A percentile compares a stretch with the other conserved stretches of the same genome.
These are phyloP conservation scores for Phialemonium atrogriseum DNA, from an alignment of 2,329 filamentous ascomycete genomes.

Conservation along the genomic window DNA sequence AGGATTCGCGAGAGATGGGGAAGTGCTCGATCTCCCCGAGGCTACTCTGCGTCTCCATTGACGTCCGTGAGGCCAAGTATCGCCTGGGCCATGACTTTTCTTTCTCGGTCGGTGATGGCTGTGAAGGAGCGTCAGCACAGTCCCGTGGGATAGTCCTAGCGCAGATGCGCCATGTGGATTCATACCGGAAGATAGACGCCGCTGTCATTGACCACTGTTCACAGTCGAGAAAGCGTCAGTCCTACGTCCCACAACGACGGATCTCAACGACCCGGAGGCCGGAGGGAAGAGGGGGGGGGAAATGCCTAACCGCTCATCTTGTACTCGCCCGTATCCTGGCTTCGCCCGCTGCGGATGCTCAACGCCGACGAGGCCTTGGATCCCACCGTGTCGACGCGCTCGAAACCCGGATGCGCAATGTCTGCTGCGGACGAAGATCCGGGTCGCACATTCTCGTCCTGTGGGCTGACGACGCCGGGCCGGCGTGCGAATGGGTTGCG, in stretches of 20 bases:
- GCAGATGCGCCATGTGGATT: too few relatives aligned
- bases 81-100: slow-evolving; percentile 67
- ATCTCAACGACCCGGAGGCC: too few relatives aligned
- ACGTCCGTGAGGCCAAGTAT: slow-evolving; percentile 42
- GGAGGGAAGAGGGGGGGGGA: slow-evolving; percentile 4
- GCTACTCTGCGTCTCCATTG: slow-evolving; percentile 45
- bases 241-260: too few relatives aligned
- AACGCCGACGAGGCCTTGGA: slow-evolving; percentile 54
- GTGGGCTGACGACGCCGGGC: slow-evolving; percentile 33
- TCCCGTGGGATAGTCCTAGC: too few relatives aligned
- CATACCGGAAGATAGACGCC: slow-evolving; percentile 88
- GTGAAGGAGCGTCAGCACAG: slow-evolving; percentile 13
- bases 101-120: slow-evolving; percentile 86
- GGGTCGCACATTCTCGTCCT: slow-evolving; percentile 46
- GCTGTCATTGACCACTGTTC: slow-evolving; percentile 84
- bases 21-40: slow-evolving; percentile 86
- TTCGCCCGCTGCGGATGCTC: slow-evolving; percentile 52
- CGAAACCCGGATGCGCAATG: slow-evolving; percentile 43
- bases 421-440: slow-evolving; percentile 23
- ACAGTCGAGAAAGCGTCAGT: too few relatives aligned
- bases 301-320: slow-evolving; percentile 65
- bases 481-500: slow-evolving; percentile 64
- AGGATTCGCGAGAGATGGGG: slow-evolving; percentile 91
- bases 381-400: slow-evolving; percentile 54
- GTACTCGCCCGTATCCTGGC: slow-evolving; percentile 62